Base-by-base conservation (phyloP, 805 yeast genomes). In the Grigorovia transvaalensis region DNA sequence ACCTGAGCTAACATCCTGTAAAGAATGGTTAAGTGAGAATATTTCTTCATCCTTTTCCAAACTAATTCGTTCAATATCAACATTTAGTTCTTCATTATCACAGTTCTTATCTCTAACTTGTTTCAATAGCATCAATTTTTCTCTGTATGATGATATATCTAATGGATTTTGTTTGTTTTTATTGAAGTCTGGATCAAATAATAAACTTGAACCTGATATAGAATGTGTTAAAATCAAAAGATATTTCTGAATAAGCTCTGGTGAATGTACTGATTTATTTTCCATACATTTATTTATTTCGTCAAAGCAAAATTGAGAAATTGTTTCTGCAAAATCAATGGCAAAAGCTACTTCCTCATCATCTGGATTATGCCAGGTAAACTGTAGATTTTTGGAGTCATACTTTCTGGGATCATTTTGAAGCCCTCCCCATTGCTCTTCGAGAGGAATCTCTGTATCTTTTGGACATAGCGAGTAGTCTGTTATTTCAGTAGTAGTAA, bases 321-420 rank as follows among this genome's bases (percentile, higher is more conserved):
- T 75, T 1, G 61, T 63, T 19, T 74, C 77, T 57, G 83, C 85
- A 11, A 81, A 67, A 2, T 77, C 74, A 4, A 82, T 74, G 0
- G 95, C 90, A 60, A 78, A 77, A 0, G 70, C 70, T 2, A 87
- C 69, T 47, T 84, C 89, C 1, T 59, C 66, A 1, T 66, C 66
- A 1, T 73, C 61, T 0, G 98, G 97, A 0, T 74, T 64, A 59
- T 82, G 88, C 99, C 99, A 91, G 0, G 74, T 70, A 56, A 88
- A 81, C 0, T 73, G 59, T 38, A 85, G 64, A 54, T 78, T 76
- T 13, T 75, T 76, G 12, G 60, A 51, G 1, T 72, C 62, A 50
- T 82, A 80, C 55, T 87, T 72, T 18, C 66, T 59, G 0, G 72
- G 67, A 54, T 76, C 78, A 57, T 82, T 79, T 57, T 84, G 88